Evolutionary conservation across 2,329 filamentous ascomycete genomes (phyloP), one percentile per base, ranked within the genome.

Genomic region (Leptographium wingfieldii): DNA sequence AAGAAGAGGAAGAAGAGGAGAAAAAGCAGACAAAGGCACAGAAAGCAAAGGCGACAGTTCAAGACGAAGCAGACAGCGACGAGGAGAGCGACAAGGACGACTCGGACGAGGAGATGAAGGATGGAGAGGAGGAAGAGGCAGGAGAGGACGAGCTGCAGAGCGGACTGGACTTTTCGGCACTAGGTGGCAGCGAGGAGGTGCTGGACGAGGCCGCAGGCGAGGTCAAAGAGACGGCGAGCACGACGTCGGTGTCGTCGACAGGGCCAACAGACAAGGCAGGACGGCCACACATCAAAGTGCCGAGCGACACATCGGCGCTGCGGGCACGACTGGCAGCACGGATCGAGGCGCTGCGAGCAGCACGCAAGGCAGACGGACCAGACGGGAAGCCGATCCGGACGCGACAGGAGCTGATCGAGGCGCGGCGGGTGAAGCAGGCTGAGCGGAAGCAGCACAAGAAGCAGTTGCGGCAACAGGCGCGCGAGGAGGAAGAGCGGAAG

Each of bases 331-430:
- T 99, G 57, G 85, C 88, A 60, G 88, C 88, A 66, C 88, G 85
- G 63, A 91, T 99, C 58, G 89, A 94, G 66, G 86, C 86, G 54
- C 83, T 97, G 56, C 88, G 92, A 62, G 88, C 89, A 11, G 85
- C 85, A 31, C 86, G 94, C 62, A 96, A 96, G 72, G 92, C 92
- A 6, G 90, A 95, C 66, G 62, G 61, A 43, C 62, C 63, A 6
- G 57, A 61, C 66, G 90, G 90, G 62, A 86, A 87, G 68, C 86
- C 88, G 19, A 89, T 92, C 60, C 85, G 88, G 64, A 95, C 90
- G 62, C 84, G 94, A 63, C 88, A 95, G 73, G 92, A 97, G 70
- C 81, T 99, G 14, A 90, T 99, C 67, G 94, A 97, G 73, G 83
- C 89, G 53, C 84, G 94, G 51, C 84, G 94, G 64, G 84, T 85